Conservation (phyloP, 1,139 yeast species). For the Suhomyces coccinellae region DNA sequence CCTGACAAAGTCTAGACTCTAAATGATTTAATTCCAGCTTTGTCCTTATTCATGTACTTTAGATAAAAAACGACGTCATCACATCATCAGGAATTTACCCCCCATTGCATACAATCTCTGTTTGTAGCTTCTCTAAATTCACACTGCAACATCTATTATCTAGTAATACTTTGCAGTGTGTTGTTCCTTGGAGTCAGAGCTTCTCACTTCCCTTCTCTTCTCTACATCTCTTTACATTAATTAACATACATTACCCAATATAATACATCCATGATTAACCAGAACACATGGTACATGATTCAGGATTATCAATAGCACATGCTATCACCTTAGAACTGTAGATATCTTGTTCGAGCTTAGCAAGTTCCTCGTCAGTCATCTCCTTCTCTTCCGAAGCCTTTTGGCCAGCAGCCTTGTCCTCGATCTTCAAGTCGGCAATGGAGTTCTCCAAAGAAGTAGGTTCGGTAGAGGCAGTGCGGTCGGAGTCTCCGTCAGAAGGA, state of each 20-base stretch:
- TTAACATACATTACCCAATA: constrained; percentile 13
- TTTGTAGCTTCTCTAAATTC: too few relatives aligned
- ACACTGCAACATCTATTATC: too few relatives aligned
- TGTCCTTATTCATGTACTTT: too few relatives aligned
- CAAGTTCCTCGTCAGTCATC: constrained; percentile 18
- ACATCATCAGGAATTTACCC: too few relatives aligned
- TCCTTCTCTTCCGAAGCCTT: constrained; percentile 7
- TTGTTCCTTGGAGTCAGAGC: too few relatives aligned
- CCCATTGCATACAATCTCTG: too few relatives aligned
- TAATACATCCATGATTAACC: constrained; percentile 51
- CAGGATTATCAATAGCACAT: constrained; percentile 96
- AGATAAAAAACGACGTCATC: too few relatives aligned
- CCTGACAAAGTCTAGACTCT: too few relatives aligned
- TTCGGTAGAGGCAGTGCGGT: constrained; percentile 43
- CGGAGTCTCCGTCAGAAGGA: constrained; percentile 32
- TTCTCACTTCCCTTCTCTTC: neutral
- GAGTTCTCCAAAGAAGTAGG: constrained; percentile 53
- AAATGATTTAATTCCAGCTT: too few relatives aligned
- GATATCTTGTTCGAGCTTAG: constrained; percentile 57
- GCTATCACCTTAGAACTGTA: constrained; percentile 92
- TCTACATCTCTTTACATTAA: neutral
- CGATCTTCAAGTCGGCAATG: constrained; percentile 44
- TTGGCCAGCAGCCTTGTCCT: constrained; percentile 16
- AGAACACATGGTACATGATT: constrained; percentile 98
- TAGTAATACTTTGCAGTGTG: too few relatives aligned